A percentile compares a stretch with the other conserved stretches of the same genome.
Conservation (phyloP, 2,329 filamentous ascomycete genomes). For the Cryoendolithus antarcticus region DNA sequence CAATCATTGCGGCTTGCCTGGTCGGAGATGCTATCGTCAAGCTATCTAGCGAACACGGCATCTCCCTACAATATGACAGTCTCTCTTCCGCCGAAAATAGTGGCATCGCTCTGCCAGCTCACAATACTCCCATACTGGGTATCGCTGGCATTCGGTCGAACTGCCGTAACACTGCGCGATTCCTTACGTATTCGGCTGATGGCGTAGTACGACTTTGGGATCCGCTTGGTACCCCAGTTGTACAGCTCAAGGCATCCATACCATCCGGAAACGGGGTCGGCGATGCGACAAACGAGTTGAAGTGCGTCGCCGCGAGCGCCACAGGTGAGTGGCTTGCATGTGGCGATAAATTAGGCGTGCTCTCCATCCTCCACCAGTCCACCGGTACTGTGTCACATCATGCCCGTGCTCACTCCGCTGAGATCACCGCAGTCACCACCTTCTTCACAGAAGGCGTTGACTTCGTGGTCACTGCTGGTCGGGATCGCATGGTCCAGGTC, state of each 20-base stretch:
- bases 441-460: slow-evolving; percentile 49
- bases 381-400: slow-evolving; percentile 53
- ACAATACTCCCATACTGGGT: no score
- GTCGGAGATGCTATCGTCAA: no score
- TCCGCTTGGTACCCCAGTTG: slow-evolving; percentile 54
- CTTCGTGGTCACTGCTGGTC: slow-evolving; percentile 68
- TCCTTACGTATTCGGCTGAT: slow-evolving; percentile 78
- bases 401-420: slow-evolving; percentile 73
- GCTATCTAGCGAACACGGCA: no score
- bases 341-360: slow-evolving; percentile 75
- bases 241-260: slow-evolving; percentile 53
- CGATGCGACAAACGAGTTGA: slow-evolving; percentile 41
- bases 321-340: slow-evolving; percentile 59
- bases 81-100: no score
- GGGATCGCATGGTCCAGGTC: slow-evolving; percentile 89
- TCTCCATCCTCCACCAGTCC: slow-evolving; percentile 46
- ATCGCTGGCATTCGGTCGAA: no score
- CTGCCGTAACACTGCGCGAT: slow-evolving; percentile 44
- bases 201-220: slow-evolving; percentile 79
- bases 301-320: slow-evolving; percentile 46
- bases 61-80: no score
- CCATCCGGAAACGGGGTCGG: slow-evolving; percentile 1
- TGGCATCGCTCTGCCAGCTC: no score
- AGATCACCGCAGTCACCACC: slow-evolving; percentile 71
- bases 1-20: no score